phyloP scores from a whole-genome alignment of 305 asterid genomes.

The Fraxinus platypoda region DNA sequence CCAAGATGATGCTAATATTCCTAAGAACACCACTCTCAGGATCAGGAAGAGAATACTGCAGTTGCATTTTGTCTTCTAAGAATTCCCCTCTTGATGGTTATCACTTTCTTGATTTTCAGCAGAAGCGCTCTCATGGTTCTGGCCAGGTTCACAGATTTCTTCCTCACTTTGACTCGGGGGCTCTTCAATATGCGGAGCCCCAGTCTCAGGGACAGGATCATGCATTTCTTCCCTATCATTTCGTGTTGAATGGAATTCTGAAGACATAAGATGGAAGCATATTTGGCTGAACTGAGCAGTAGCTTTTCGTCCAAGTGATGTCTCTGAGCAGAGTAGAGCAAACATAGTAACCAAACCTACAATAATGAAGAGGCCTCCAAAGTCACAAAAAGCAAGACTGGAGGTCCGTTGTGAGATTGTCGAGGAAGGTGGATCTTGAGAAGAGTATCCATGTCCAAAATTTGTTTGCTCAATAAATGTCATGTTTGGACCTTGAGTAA shows the following conservation, averaged over 20 bases:
- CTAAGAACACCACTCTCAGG: background rate
- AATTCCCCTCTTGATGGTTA: background rate
- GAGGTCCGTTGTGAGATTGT: constrained; percentile 39
- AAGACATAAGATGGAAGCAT: constrained; percentile 6
- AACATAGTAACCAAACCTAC: constrained; percentile 38
- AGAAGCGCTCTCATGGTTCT: background rate
- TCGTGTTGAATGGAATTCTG: background rate
- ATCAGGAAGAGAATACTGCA: background rate
- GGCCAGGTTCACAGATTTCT: background rate
- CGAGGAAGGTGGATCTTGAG: constrained; percentile 41
- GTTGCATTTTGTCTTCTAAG: background rate
- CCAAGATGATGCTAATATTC: background rate
- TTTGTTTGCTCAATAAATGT: constrained; percentile 31
- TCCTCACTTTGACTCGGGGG: background rate
- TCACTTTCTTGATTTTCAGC: background rate
- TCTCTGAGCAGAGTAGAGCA: constrained; percentile 50
- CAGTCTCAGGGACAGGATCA: background rate
- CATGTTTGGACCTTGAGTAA: constrained; percentile 42
- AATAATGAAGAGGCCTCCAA: constrained; percentile 56
- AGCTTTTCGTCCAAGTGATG: constrained; percentile 32
- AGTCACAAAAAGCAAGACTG: constrained; percentile 39
- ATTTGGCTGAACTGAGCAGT: background rate
- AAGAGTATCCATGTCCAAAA: constrained; percentile 43
- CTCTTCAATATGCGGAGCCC: background rate
- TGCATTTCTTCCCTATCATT: background rate